phyloP scores from a whole-genome alignment of 306 rosid species.

The Prunus mume region DNA sequence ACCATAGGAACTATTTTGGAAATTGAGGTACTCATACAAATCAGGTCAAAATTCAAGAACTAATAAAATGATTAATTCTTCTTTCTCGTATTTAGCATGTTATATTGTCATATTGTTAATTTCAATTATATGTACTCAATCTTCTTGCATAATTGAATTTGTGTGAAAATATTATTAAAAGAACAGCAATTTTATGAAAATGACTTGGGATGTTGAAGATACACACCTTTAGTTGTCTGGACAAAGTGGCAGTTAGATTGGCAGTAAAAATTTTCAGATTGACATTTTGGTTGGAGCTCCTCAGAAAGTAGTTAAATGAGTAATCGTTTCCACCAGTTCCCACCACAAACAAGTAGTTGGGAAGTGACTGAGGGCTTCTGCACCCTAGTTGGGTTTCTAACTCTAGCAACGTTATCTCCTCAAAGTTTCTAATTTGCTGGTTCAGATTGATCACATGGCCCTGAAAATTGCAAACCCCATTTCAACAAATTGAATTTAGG shows the following conservation, averaged over 20 bases:
- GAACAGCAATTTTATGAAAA: not conserved
- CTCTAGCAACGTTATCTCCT: conserved; percentile 40
- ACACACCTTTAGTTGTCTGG: conserved; percentile 3
- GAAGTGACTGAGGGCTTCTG: not conserved
- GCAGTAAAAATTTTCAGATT: conserved; percentile 30
- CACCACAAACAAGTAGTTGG: conserved; percentile 43
- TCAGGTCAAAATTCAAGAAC: too few species aligned
- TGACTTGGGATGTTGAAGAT: not conserved
- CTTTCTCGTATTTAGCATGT: too few species aligned
- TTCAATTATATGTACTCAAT: too few species aligned
- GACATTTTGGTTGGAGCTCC: conserved; percentile 12
- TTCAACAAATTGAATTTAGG: not conserved
- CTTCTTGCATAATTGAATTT: too few species aligned
- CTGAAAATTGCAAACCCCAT: conserved; percentile 9
- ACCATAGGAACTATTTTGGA: too few species aligned
- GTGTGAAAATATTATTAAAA: accelerated
- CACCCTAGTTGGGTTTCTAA: conserved; percentile 10
- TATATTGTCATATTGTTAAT: too few species aligned
- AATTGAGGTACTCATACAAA: too few species aligned
- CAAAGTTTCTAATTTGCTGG: conserved; percentile 41
- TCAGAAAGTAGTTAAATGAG: conserved; percentile 40
- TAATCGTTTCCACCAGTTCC: conserved; percentile 53
- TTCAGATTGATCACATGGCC: conserved; percentile 37
- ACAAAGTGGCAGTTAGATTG: conserved; percentile 33
- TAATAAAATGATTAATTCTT: too few species aligned